Evolutionary conservation across 1,284 basidiomycete species (phyloP).

Genomic region (Moesziomyces sp.): DNA sequence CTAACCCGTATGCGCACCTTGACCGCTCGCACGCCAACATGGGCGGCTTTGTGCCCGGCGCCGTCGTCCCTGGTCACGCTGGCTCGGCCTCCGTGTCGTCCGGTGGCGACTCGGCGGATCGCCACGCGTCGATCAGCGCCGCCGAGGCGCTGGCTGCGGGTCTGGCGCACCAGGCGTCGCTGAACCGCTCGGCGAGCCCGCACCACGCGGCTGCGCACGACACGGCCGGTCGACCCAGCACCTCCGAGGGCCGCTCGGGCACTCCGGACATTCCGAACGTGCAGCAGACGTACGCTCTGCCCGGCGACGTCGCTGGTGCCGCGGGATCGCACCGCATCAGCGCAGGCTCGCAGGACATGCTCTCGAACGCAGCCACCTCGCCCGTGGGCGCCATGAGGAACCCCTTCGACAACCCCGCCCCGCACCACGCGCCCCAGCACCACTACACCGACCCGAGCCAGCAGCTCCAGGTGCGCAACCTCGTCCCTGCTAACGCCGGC

Average conservation of each 20-base stretch:
- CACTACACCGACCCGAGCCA: conserved; percentile 4
- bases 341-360: conserved; percentile 13
- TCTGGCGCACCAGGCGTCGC: conserved; percentile 31
- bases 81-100: conserved; percentile 30
- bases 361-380: conserved; percentile 6
- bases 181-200: conserved; percentile 23
- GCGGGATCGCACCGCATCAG: conserved; percentile 14
- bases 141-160: conserved; percentile 41
- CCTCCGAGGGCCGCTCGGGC: conserved; percentile 46
- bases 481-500: conserved; percentile 13
- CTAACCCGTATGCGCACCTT: conserved; percentile 62
- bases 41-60: conserved; percentile 17
- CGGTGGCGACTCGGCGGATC: conserved; percentile 8
- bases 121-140: conserved; percentile 21
- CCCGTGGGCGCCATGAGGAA: conserved; percentile 1
- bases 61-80: conserved; percentile 8
- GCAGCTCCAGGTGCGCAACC: conserved; percentile 43
- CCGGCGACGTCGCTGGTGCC: conserved; percentile 8
- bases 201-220: conserved; percentile 7
- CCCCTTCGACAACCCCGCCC: conserved; percentile 11
- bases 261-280: conserved; percentile 60
- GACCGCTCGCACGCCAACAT: conserved; percentile 43
- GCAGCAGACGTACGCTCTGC: conserved; percentile 54
- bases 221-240: conserved; percentile 50
- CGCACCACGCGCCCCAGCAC: conserved; percentile 1